A percentile compares a stretch with the other conserved stretches of the same genome.
These are phyloP conservation scores for Cinchona pubescens DNA, from an alignment of 257 asterid genomes.

Conservation along the genomic window DNA sequence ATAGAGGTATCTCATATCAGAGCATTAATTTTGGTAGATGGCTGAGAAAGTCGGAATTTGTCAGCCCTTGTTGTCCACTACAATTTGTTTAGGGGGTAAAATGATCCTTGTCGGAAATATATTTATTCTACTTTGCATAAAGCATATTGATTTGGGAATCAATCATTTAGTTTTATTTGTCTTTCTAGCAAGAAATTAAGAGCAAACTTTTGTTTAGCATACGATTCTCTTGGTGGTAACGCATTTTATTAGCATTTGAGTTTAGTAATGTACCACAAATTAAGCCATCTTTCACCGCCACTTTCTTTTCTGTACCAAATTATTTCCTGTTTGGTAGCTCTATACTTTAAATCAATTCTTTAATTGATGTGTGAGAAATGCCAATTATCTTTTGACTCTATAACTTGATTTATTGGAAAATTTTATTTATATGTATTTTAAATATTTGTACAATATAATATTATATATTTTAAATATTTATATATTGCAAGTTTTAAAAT, in stretches of 20 bases:
- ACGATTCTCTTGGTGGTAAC: neutral
- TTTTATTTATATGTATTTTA: no score
- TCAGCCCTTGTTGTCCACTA: neutral
- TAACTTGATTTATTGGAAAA: no score
- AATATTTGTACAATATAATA: no score
- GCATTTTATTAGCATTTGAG: neutral
- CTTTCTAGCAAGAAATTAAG: neutral
- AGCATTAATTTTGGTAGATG: neutral
- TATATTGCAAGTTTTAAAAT: no score
- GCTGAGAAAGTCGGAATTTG: neutral
- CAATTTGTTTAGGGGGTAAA: neutral
- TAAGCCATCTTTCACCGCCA: constrained; percentile 3
- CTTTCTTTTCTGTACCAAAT: neutral
- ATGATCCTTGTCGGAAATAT: neutral
- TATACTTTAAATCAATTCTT: neutral
- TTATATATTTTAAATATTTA: no score
- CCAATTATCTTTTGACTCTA: neutral
- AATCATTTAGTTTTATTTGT: neutral
- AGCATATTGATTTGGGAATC: neutral
- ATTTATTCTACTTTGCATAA: neutral
- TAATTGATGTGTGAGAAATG: neutral
- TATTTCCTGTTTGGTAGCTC: neutral
- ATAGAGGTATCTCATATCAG: neutral
- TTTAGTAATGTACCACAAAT: neutral
- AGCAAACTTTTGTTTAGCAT: neutral